Conservation (phyloP, 805 yeast species). For the Candida stauntonica region DNA sequence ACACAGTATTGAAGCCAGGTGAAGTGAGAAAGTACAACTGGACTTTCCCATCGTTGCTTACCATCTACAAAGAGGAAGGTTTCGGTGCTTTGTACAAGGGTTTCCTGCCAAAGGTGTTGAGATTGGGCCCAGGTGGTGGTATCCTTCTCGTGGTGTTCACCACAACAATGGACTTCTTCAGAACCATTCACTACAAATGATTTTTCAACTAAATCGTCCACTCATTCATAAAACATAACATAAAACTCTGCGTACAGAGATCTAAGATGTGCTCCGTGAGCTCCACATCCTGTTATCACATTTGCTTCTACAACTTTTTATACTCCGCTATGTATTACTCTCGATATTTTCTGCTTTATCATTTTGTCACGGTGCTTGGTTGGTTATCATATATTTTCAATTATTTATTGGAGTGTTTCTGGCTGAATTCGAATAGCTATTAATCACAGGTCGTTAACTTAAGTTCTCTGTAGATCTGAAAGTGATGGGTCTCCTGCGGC, state of each 20-base stretch:
- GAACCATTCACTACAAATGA: constrained; percentile 33
- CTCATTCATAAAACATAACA: neutral
- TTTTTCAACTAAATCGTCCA: constrained; percentile 12
- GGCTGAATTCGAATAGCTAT: neutral
- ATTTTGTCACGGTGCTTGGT: too few species aligned
- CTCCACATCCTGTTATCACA: neutral
- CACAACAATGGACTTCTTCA: constrained; percentile 89
- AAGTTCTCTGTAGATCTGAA: too few species aligned
- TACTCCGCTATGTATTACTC: neutral
- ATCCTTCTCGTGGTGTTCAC: constrained; percentile 95
- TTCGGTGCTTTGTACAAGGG: constrained; percentile 90
- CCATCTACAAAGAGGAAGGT: constrained; percentile 88
- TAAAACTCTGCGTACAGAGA: neutral
- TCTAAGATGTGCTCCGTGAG: too few species aligned
- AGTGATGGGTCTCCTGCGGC: too few species aligned
- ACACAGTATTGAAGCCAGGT: constrained; percentile 59
- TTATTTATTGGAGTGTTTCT: neutral
- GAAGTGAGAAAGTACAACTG: constrained; percentile 85
- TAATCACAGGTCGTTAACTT: neutral
- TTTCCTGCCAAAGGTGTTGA: constrained; percentile 91
- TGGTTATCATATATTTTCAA: neutral
- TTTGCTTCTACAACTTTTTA: neutral
- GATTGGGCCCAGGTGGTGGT: constrained; percentile 99
- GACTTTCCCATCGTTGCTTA: constrained; percentile 76
- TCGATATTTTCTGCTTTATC: too few species aligned